Evolutionary conservation across 768 basidiomycete species (phyloP).

Genomic region (Aureoboletus auriporus): DNA sequence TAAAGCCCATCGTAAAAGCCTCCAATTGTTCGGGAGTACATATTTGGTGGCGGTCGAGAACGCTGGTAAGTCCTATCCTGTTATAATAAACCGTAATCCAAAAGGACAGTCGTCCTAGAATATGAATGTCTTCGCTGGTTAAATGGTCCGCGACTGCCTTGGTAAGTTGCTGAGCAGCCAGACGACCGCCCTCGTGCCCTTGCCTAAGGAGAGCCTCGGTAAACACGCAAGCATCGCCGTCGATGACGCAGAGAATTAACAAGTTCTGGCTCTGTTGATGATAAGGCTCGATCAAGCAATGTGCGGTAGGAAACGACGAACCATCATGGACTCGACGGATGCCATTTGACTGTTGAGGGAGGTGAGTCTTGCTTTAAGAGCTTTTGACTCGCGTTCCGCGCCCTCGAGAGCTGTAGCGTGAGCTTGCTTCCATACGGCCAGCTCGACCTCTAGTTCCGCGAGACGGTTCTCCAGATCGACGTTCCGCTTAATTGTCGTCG

Average conservation of each 20-base stretch:
- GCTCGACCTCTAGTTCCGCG: conserved; percentile 64
- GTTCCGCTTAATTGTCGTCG: conserved; percentile 60
- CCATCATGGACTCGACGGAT: conserved; percentile 50
- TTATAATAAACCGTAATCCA: conserved; percentile 75
- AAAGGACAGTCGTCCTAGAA: conserved; percentile 64
- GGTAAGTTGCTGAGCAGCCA: conserved; percentile 60
- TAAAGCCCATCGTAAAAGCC: conserved; percentile 69
- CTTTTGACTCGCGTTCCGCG: conserved; percentile 57
- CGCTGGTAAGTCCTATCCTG: conserved; percentile 50
- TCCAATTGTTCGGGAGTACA: conserved; percentile 67
- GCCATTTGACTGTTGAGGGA: conserved; percentile 64
- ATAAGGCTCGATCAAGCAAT: background rate
- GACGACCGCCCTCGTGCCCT: conserved; percentile 62
- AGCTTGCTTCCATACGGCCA: conserved; percentile 68
- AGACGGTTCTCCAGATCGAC: conserved; percentile 60
- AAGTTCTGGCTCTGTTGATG: conserved; percentile 53
- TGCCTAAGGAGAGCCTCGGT: conserved; percentile 51
- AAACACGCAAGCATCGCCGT: conserved; percentile 71
- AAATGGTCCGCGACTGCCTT: conserved; percentile 67
- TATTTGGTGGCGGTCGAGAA: conserved; percentile 47
- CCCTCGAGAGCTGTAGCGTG: conserved; percentile 60
- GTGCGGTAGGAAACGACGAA: conserved; percentile 8
- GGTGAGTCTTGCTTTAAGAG: conserved; percentile 65
- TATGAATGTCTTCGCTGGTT: conserved; percentile 54
- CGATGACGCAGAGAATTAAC: conserved; percentile 70